Evolutionary conservation across 305 asterid species (phyloP), one percentile per base, ranked within the genome.

Genomic region (Ilex paraguariensis): DNA sequence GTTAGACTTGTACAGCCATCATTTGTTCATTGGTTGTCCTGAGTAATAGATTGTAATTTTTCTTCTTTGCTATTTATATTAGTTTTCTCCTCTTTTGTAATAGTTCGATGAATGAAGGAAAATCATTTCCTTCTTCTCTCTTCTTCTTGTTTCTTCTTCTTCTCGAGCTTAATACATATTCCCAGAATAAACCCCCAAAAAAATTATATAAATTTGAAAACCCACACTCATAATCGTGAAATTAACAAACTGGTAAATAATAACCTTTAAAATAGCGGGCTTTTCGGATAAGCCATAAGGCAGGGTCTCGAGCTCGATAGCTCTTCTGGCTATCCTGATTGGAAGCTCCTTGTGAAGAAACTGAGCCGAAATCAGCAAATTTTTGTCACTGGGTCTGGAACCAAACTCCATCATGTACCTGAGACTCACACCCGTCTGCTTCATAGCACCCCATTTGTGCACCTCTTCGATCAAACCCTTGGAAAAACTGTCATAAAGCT

Each of bases 331-430:
- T 70, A 93, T 87, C 72, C 97, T 75, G 64, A 86, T 86, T 7
- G 96, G 88, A 14, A 90, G 89, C 77, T 93, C 99, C 69, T 87
- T 87, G 63, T 80, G 93, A 48, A 93, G 92, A 59, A 90, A 93
- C 63, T 93, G 99, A 51, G 99, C 85, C 1, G 97, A 86, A 59
- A 86, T 77, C 39, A 93, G 82, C 59, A 93, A 86, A 70, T 87
- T 87, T 0, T 91, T 73, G 13, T 77, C 73, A 6, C 85, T 81
- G 17, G 97, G 93, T 17, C 72, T 76, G 15, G 88, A 84, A 10
- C 99, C 99, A 42, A 93, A 93, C 65, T 93, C 95, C 95, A 85
- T 84, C 99, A 93, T 93, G 79, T 90, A 90, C 33, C 91, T 81
- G 28, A 90, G 96, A 74, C 96, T 84, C 3, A 93, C 99, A 10